Evolutionary conservation across 345 rosid genomes (phyloP), one percentile per base, ranked within the genome.

Genomic region (Capsella bursapastoris): DNA sequence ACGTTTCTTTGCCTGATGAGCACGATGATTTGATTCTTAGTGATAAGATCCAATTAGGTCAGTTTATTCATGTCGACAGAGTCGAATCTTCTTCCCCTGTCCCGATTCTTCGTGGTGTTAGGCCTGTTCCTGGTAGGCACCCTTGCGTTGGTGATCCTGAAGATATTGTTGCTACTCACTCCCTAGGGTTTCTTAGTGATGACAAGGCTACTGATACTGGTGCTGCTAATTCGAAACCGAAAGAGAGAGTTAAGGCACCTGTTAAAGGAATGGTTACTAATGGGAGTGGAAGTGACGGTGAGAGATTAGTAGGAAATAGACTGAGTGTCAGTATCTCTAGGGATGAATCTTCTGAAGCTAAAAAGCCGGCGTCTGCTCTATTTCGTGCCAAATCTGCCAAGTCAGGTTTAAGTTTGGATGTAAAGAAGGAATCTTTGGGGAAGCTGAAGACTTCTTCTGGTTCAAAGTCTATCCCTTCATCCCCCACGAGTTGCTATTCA

Each of bases 81-180:
- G 89, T 95, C 43, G 90, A 92, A 81, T 81, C 97, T 6, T 93
- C 93, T 51, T 90, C 97, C 0, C 97, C 99, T 25, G 99, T 95
- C 8, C 99, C 99, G 3, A 84, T 95, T 75, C 83, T 95, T 70
- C 81, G 80, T 41, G 99, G 99, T 75, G 97, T 95, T 78, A 86
- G 95, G 80, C 99, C 99, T 1, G 84, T 95, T 53, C 99, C 99
- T 2, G 99, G 99, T 44, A 83, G 99, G 70, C 99, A 92, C 75
- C 86, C 92, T 15, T 95, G 99, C 79, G 86, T 95, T 35, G 99
- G 99, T n/a, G 81, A 71, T 83, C 99, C 99, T 34, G 97, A 90
- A 78, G 99, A 95, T 77, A 92, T 95, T 68, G 97, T 86, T 64
- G 99, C 96, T 40, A 86, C 97, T 62, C 87, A 81, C 38, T 82